Base-by-base conservation (phyloP, 139 green algal genomes). In the Coelastrella sp. region DNA sequence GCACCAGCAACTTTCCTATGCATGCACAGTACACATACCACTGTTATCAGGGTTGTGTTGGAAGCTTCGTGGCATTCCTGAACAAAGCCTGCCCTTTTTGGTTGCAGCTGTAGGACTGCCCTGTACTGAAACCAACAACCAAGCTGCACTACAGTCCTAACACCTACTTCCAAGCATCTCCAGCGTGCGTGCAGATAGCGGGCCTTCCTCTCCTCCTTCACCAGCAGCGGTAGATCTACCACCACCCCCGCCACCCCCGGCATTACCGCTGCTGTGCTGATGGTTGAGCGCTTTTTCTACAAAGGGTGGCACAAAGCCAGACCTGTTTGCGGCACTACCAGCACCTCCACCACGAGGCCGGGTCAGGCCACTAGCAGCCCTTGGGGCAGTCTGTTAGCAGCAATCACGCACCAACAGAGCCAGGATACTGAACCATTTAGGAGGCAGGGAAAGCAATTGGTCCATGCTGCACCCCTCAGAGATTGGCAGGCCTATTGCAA, bases 301-400 rank as follows among this genome's bases (percentile, higher is more conserved):
- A 87, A 95, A 97, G 0, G 96, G 96, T 58, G 96, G 93, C 63
- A 97, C 91, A 90, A 98, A 98, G 56, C 87, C 89, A 24, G 68
- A 24, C n/a, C 89, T 58, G 60, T 24, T 84, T 63, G 27, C 59
- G 19, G 35, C 82, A 89, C 68, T 73, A 59, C 61, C 87, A 22
- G 66, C 76, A 7, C 49, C 57, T n/a, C 79, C 75, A 25, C 22
- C 22, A 20, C 87, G 19, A 78, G 66, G 68, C 1, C 84, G 68
- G 7, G 49, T 88, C 15, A 88, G 49, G 49, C 84, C 84, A 76
- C 68, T 76, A 25, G 68, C 68, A 19, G 66, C 25, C 11, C 84
- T 49, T 8, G 84, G 84, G 22, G 84, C 59, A 72, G 25, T 25
- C 80, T 74, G 80, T 58, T 22, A 75, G 22, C 22, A 58, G 49